A percentile compares a stretch with the other conserved stretches of the same genome.
Evolutionary conservation across 2,329 filamentous ascomycete genomes (phyloP).

Genomic region (Thielaviopsis populi): DNA sequence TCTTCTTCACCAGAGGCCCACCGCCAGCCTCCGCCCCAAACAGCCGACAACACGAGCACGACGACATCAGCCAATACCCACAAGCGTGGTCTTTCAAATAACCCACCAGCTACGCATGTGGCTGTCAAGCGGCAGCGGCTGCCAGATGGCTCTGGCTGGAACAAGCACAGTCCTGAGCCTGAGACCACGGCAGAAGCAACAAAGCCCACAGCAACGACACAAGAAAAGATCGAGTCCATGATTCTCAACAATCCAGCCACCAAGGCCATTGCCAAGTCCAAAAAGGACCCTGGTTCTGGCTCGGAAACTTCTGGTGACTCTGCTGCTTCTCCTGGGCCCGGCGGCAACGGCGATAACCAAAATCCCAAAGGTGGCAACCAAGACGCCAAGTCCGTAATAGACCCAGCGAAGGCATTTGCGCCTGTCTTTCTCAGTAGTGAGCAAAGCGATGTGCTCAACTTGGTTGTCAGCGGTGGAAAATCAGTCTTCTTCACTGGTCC

Average conservation of each 20-base stretch:
- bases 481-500: constrained; percentile 98
- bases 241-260: neutral
- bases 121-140: constrained; percentile 13
- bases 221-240: constrained; percentile 8
- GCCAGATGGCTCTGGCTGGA: constrained; percentile 2
- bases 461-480: constrained; percentile 65
- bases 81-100: constrained; percentile 3
- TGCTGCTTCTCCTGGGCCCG: neutral
- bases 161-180: neutral
- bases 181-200: constrained; percentile 21
- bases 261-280: neutral
- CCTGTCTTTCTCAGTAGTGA: constrained; percentile 67
- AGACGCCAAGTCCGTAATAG: neutral
- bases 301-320: neutral
- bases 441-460: constrained; percentile 65
- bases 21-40: neutral
- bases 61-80: neutral
- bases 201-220: constrained; percentile 21
- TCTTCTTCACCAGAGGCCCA: constrained; percentile 1
- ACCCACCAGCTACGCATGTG: neutral
- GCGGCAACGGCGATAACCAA: neutral
- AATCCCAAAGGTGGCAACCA: neutral
- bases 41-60: neutral
- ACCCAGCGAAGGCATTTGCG: constrained; percentile 28
- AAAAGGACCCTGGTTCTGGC: neutral